A percentile compares a stretch with the other conserved stretches of the same genome.
phyloP scores from a whole-genome alignment of 495 filamentous ascomycete species.

The Xylaria castorea region DNA sequence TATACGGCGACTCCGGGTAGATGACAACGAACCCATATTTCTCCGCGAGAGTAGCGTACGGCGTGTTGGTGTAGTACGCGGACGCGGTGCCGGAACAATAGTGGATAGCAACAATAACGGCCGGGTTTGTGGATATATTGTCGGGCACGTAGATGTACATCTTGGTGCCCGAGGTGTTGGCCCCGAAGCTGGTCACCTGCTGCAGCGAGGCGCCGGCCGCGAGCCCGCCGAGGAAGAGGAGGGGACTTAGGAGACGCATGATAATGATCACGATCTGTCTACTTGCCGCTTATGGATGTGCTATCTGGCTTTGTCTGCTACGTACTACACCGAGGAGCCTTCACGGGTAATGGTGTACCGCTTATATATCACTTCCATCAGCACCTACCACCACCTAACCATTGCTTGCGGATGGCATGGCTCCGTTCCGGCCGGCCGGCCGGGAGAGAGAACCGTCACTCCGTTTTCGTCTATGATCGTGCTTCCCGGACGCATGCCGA shows the following conservation, averaged over 20 bases:
- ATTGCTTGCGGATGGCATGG: constrained; percentile 20
- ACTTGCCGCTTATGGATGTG: not conserved
- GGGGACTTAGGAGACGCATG: constrained; percentile 13
- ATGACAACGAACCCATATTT: constrained; percentile 63
- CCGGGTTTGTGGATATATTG: constrained; percentile 50
- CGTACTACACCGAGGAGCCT: not conserved
- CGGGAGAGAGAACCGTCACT: not conserved
- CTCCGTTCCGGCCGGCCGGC: not conserved
- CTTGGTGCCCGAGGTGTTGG: constrained; percentile 46
- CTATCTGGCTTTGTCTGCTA: not conserved
- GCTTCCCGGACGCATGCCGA: not conserved
- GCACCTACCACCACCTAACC: not conserved
- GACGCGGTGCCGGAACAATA: constrained; percentile 61
- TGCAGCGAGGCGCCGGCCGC: constrained; percentile 39
- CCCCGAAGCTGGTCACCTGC: constrained; percentile 49
- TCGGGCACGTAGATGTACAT: constrained; percentile 56
- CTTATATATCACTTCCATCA: constrained; percentile 14
- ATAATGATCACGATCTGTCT: not conserved
- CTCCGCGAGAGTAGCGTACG: constrained; percentile 58
- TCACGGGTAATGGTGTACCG: not conserved
- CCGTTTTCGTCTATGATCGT: not conserved
- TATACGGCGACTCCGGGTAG: constrained; percentile 58
- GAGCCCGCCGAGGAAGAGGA: constrained; percentile 17
- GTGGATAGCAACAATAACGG: constrained; percentile 61
- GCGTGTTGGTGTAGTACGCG: constrained; percentile 56